Percentiles rank a stretch among this genome's conserved stretches.
These are phyloP conservation scores for Coccomyxa sp. DNA, from an alignment of 139 green algal species.

Conservation along the genomic window DNA sequence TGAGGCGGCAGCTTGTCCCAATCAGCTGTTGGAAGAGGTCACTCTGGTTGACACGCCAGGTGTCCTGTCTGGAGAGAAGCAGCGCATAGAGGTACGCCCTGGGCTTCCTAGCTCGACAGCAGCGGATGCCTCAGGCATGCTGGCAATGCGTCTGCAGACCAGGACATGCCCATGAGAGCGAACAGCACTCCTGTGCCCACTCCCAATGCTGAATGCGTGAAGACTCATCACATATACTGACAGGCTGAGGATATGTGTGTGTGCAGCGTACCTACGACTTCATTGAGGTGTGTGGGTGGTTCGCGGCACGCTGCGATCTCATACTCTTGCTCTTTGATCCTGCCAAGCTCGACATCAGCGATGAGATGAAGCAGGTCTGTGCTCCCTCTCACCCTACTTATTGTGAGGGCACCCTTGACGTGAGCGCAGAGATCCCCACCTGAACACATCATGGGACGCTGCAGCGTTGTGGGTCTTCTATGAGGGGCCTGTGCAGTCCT, in stretches of 20 bases:
- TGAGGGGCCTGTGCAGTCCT: no score
- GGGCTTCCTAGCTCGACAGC: no score
- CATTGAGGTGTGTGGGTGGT: constrained; percentile 84
- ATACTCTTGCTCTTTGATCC: constrained; percentile 99
- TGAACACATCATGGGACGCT: not conserved
- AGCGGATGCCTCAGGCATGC: no score
- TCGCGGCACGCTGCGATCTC: constrained; percentile 89
- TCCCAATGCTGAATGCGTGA: no score
- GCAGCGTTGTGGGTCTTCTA: not conserved
- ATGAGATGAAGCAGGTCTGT: constrained; percentile 90
- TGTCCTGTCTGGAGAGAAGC: constrained; percentile 69
- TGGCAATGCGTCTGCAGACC: no score
- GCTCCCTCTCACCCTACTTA: constrained; percentile 16
- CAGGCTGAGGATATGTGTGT: constrained; percentile 87
- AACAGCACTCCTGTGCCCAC: no score
- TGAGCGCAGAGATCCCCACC: not conserved
- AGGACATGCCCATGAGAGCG: no score
- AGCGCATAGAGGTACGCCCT: constrained; percentile 17
- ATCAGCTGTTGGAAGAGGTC: constrained; percentile 86
- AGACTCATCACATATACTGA: constrained; percentile 22
- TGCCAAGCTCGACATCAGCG: constrained; percentile 85
- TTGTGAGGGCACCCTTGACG: no score
- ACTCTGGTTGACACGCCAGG: constrained; percentile 91
- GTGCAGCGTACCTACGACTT: constrained; percentile 88
- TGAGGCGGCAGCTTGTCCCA: constrained; percentile 73